Percentiles rank a stretch among this genome's conserved stretches.
Evolutionary conservation across 257 asterid species (phyloP).

Genomic region (Solanum rostratum): DNA sequence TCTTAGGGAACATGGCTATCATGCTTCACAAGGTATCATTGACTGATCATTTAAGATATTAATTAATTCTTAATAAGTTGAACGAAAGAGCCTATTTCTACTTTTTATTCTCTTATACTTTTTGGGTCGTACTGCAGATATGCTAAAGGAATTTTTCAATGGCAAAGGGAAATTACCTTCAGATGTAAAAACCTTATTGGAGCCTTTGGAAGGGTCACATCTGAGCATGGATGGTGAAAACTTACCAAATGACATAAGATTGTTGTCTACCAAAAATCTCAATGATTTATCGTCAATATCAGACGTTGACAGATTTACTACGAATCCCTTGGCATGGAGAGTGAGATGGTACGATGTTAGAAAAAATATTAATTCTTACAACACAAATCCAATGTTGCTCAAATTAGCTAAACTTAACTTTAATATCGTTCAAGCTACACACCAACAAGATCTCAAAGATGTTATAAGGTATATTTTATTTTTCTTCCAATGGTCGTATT

Average conservation of each 20-base stretch:
- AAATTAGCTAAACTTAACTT: constrained; percentile 45
- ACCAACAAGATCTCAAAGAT: constrained; percentile 44
- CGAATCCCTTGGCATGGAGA: constrained; percentile 27
- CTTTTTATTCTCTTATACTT: background rate
- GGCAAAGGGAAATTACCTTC: background rate
- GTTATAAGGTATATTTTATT: constrained; percentile 18
- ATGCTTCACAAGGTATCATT: constrained; percentile 30
- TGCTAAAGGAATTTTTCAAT: constrained; percentile 8
- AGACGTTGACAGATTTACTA: background rate
- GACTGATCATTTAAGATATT: background rate
- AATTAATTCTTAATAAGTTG: too few species aligned
- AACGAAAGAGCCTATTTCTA: background rate
- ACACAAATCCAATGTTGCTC: constrained; percentile 3
- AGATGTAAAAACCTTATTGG: constrained; percentile 6
- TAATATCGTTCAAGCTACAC: constrained; percentile 39
- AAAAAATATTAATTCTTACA: constrained; percentile 12
- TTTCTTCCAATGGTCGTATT: background rate
- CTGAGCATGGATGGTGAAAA: constrained; percentile 26
- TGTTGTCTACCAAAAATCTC: background rate
- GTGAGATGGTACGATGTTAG: constrained; percentile 44
- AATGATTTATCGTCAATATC: background rate
- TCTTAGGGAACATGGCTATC: constrained; percentile 38
- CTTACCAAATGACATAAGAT: constrained; percentile 8
- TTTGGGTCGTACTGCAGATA: constrained; percentile 9
- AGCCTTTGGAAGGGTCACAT: constrained; percentile 38